Evolutionary conservation across 495 filamentous ascomycete genomes (phyloP).

Genomic region (Tuber melanosporum): DNA sequence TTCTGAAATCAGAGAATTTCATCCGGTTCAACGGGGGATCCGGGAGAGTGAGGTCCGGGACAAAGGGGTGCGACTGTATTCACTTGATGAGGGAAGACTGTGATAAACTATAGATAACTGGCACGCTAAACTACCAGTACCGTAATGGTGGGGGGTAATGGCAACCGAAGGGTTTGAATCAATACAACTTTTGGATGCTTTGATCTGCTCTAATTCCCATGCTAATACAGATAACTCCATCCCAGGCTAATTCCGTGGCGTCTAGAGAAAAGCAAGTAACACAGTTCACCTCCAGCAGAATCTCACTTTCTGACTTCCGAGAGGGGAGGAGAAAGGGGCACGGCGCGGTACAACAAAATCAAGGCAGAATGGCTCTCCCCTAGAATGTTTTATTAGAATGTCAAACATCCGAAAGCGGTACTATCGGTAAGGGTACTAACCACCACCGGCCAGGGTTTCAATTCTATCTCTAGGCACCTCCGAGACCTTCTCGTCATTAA

Average conservation of each 20-base stretch:
- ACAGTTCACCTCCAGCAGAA: not conserved
- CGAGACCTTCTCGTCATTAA: conserved; percentile 95
- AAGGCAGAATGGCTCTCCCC: conserved; percentile 90
- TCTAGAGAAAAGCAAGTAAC: conserved; percentile 3
- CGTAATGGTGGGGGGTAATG: not conserved
- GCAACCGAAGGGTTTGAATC: not conserved
- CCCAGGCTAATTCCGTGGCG: conserved; percentile 1
- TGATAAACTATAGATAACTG: too few species aligned
- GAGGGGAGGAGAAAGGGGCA: conserved; percentile 47
- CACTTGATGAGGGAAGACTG: not conserved
- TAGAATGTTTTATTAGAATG: conserved; percentile 35
- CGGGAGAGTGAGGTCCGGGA: too few species aligned
- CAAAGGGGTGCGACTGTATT: not conserved
- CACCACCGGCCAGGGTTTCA: conserved; percentile 79
- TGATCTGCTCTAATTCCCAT: conserved; percentile 1
- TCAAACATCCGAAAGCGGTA: not conserved
- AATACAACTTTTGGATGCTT: not conserved
- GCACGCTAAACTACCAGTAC: too few species aligned
- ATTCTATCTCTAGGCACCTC: conserved; percentile 91
- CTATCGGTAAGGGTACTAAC: conserved; percentile 47
- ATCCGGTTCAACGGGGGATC: too few species aligned
- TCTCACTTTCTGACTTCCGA: conserved; percentile 3
- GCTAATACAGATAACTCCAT: conserved; percentile 6
- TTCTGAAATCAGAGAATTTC: too few species aligned
- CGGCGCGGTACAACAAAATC: conserved; percentile 84